These are phyloP conservation scores for Lepiota venenata DNA, from an alignment of 768 basidiomycete genomes.

Conservation along the genomic window DNA sequence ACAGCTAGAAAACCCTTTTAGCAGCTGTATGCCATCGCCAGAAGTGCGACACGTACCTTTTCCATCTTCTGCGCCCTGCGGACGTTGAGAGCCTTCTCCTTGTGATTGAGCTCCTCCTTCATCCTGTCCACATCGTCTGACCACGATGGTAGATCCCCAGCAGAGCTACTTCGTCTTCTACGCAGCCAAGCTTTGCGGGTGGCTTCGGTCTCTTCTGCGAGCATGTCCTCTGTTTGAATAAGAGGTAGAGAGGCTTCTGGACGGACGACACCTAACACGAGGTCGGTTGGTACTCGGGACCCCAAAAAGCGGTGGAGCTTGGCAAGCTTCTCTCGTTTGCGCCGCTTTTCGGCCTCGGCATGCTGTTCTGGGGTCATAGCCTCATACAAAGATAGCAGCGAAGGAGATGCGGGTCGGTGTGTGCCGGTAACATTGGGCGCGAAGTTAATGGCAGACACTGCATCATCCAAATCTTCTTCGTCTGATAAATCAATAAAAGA, in stretches of 20 bases:
- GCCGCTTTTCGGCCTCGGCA: constrained; percentile 59
- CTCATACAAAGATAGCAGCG: constrained; percentile 45
- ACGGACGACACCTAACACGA: constrained; percentile 53
- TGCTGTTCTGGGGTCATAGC: constrained; percentile 48
- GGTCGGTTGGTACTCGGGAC: constrained; percentile 69
- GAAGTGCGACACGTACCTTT: constrained; percentile 46
- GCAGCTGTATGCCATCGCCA: neutral
- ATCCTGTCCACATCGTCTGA: constrained; percentile 56
- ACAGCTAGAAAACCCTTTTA: constrained; percentile 47
- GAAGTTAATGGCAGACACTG: constrained; percentile 25
- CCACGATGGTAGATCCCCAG: constrained; percentile 46
- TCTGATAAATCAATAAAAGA: constrained; percentile 73
- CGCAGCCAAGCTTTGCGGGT: constrained; percentile 41
- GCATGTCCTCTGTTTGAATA: constrained; percentile 3
- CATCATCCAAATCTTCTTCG: constrained; percentile 41
- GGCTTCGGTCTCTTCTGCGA: constrained; percentile 14
- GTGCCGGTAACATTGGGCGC: constrained; percentile 19
- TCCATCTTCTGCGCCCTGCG: constrained; percentile 85
- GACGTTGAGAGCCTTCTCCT: constrained; percentile 78
- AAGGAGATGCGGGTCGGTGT: constrained; percentile 32
- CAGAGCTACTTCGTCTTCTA: constrained; percentile 51
- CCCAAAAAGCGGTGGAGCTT: constrained; percentile 85
- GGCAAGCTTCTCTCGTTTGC: constrained; percentile 73
- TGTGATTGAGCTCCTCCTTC: constrained; percentile 66
- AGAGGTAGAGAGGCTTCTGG: constrained; percentile 17